phyloP scores from a whole-genome alignment of 1,284 basidiomycete genomes.

The Mycena citricolor region DNA sequence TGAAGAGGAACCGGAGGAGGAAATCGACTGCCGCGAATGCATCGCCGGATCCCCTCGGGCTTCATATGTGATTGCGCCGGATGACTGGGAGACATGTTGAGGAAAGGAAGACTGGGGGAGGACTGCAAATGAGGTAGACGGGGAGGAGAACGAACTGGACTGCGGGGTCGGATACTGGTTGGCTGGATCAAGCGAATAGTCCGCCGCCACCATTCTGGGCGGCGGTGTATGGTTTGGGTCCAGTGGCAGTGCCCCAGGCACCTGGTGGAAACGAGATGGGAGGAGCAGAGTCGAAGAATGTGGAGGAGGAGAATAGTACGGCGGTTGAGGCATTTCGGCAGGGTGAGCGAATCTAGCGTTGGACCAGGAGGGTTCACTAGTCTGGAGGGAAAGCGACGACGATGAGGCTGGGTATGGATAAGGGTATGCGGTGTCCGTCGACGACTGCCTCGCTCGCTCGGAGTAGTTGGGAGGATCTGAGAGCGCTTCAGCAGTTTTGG shows the following conservation, averaged over 20 bases:
- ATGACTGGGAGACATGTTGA: background rate
- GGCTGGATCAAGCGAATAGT: slow-evolving; percentile 4
- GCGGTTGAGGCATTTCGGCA: slow-evolving; percentile 3
- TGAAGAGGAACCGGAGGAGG: slow-evolving; percentile 9
- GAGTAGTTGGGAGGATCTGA: slow-evolving; percentile 15
- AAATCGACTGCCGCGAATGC: slow-evolving; percentile 7
- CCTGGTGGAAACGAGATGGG: background rate
- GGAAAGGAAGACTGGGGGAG: background rate
- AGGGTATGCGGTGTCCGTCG: background rate
- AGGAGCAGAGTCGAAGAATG: slow-evolving; percentile 5
- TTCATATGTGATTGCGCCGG: background rate
- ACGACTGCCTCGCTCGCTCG: slow-evolving; percentile 1
- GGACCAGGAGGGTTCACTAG: background rate
- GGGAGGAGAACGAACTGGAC: slow-evolving; percentile 10
- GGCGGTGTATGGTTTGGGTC: background rate
- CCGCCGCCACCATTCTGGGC: background rate
- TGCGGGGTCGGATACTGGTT: slow-evolving; percentile 9
- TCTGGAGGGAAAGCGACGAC: slow-evolving; percentile 10
- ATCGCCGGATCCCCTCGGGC: slow-evolving; percentile 6
- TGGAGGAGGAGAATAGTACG: slow-evolving; percentile 17
- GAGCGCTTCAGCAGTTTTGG: slow-evolving; percentile 11
- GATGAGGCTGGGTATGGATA: slow-evolving; percentile 14
- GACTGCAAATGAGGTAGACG: slow-evolving; percentile 5
- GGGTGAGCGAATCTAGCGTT: too few species aligned
- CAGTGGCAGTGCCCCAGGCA: too few species aligned